These are phyloP conservation scores for Epichloe bromicola DNA, from an alignment of 2,329 filamentous ascomycete genomes.

Conservation along the genomic window DNA sequence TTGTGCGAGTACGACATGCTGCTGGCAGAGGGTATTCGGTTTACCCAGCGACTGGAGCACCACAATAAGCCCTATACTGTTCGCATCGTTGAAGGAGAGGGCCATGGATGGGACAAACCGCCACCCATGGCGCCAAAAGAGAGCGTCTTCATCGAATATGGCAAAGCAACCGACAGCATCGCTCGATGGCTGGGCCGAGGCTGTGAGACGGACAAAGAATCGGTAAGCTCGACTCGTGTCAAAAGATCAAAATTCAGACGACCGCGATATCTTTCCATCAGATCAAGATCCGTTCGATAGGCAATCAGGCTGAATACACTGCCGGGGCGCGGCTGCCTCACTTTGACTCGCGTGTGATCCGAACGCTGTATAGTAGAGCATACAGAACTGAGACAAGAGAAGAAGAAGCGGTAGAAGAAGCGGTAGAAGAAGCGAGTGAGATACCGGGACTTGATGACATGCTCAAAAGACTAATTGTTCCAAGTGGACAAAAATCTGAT, in stretches of 20 bases:
- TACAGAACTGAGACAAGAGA: too few species aligned
- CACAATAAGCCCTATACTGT: slow-evolving; percentile 21
- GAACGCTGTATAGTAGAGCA: neutral
- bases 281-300: slow-evolving; percentile 19
- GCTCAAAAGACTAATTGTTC: too few species aligned
- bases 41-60: slow-evolving; percentile 42
- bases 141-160: slow-evolving; percentile 32
- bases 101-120: slow-evolving; percentile 37
- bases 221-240: slow-evolving; percentile 20
- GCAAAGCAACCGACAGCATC: slow-evolving; percentile 27
- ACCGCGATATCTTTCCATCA: slow-evolving; percentile 18
- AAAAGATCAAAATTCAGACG: slow-evolving; percentile 20
- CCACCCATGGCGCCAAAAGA: slow-evolving; percentile 30
- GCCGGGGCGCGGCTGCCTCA: neutral
- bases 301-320: neutral
- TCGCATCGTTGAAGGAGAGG: slow-evolving; percentile 32
- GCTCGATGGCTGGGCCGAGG: slow-evolving; percentile 27
- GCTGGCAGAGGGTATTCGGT: slow-evolving; percentile 44
- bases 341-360: neutral
- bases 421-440: too few species aligned
- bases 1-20: slow-evolving; percentile 56
- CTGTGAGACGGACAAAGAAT: slow-evolving; percentile 24
- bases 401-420: too few species aligned
- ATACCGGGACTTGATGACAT: too few species aligned
- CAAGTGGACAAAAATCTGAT: too few species aligned